Percentiles rank a stretch among this genome's conserved stretches.
These are phyloP conservation scores for Inonotus obliquus DNA, from an alignment of 1,284 basidiomycete genomes.

Conservation along the genomic window DNA sequence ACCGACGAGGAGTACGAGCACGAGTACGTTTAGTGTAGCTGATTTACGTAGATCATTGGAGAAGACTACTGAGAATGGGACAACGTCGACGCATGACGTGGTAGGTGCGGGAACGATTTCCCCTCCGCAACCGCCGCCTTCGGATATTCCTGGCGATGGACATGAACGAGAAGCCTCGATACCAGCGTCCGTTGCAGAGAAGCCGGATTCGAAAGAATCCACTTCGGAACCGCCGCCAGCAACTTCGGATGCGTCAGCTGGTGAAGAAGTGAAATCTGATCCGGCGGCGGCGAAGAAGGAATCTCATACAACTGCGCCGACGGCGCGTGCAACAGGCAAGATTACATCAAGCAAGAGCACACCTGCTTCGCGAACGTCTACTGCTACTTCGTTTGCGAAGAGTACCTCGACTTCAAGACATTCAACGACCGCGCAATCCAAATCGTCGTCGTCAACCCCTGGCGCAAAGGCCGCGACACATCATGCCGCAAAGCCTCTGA, in stretches of 20 bases:
- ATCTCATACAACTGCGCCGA: not conserved
- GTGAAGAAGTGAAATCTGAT: not conserved
- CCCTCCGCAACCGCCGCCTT: not conserved
- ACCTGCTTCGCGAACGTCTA: not conserved
- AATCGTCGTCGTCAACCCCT: not conserved
- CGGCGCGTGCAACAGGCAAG: constrained; percentile 8
- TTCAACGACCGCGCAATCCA: constrained; percentile 22
- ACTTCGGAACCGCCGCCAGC: not conserved
- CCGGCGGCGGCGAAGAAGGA: not conserved
- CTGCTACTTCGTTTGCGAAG: constrained; percentile 14
- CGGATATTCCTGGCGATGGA: not conserved
- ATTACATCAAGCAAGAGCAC: constrained; percentile 9
- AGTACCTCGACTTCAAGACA: constrained; percentile 15
- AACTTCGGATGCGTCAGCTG: too few relatives aligned
- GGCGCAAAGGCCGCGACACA: constrained; percentile 22
- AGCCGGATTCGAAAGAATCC: not conserved
- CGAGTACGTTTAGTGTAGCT: constrained; percentile 25
- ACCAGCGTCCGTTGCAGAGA: constrained; percentile 10
- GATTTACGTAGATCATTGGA: constrained; percentile 3
- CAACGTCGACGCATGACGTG: too few relatives aligned
- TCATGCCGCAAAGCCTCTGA: constrained; percentile 37
- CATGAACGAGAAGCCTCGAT: not conserved
- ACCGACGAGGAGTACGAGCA: constrained; percentile 23
- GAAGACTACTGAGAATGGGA: not conserved
- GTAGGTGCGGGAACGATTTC: too few relatives aligned